phyloP scores from a whole-genome alignment of 2,329 filamentous ascomycete genomes.

The Penicillium sclerotigenum region DNA sequence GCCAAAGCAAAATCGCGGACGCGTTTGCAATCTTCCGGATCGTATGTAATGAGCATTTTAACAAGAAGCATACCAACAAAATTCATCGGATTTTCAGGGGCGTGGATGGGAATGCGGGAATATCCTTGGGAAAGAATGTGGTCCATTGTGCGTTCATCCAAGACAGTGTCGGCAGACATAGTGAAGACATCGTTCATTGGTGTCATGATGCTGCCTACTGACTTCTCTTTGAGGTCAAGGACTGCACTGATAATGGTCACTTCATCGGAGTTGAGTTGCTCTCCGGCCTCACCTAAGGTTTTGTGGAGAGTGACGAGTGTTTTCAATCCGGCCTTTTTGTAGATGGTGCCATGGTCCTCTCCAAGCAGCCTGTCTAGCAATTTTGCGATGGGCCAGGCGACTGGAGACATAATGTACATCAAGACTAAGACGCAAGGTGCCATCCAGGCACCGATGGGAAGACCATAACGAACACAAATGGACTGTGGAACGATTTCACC shows the following conservation, averaged over 20 bases:
- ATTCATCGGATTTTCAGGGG: constrained; percentile 75
- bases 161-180: constrained; percentile 88
- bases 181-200: constrained; percentile 97
- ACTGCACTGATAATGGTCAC: constrained; percentile 98
- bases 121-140: constrained; percentile 89
- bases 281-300: constrained; percentile 76
- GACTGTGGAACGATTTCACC: constrained; percentile 96
- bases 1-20: constrained; percentile 90
- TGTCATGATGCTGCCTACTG: constrained; percentile 95
- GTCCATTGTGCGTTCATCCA: constrained; percentile 94
- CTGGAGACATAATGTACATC: constrained; percentile 87
- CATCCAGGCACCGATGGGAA: constrained; percentile 93
- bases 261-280: constrained; percentile 93
- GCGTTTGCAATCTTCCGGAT: constrained; percentile 83
- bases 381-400: constrained; percentile 94
- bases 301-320: constrained; percentile 94
- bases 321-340: constrained; percentile 97
- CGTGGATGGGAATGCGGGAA: constrained; percentile 91
- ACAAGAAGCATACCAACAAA: constrained; percentile 98
- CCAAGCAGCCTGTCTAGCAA: constrained; percentile 90
- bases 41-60: constrained; percentile 98
- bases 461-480: constrained; percentile 90
- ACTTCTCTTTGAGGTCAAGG: constrained; percentile 91
- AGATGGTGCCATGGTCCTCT: constrained; percentile 91
- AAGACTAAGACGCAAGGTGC: constrained; percentile 78